These are phyloP conservation scores for Carex arenaria DNA, from an alignment of 202 grass and related monocot species.

Conservation along the genomic window DNA sequence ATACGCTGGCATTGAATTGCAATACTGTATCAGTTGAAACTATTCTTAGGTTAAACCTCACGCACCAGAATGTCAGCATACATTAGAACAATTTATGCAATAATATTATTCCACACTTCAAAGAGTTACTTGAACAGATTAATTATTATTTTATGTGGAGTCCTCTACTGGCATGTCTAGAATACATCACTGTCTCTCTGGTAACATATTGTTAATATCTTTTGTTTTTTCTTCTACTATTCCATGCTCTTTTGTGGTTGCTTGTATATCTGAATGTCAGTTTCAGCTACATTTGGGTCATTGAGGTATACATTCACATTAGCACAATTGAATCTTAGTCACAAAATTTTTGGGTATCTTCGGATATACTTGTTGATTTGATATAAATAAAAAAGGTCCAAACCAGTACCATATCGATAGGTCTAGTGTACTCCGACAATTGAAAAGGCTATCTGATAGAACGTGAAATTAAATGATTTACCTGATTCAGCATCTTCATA, in stretches of 20 bases:
- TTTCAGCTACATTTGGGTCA: neutral
- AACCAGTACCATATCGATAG: neutral
- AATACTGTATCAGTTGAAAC: slow-evolving; percentile 83
- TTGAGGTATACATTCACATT: neutral
- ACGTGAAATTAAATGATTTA: slow-evolving; percentile 38
- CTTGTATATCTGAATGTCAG: neutral
- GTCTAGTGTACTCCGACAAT: neutral
- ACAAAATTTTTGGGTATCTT: neutral
- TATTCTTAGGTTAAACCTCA: slow-evolving; percentile 32
- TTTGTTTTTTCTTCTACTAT: neutral
- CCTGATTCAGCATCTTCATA: slow-evolving; percentile 79
- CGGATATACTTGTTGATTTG: neutral
- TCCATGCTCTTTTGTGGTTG: neutral
- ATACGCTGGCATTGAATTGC: slow-evolving; percentile 82
- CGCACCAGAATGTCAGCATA: slow-evolving; percentile 12
- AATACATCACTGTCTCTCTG: neutral
- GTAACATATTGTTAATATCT: neutral
- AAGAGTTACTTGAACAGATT: slow-evolving; percentile 10
- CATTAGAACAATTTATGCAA: slow-evolving; percentile 7
- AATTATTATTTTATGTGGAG: neutral
- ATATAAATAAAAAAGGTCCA: neutral
- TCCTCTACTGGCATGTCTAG: neutral
- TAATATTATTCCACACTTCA: neutral
- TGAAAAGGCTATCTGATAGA: slow-evolving; percentile 24
- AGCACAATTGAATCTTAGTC: neutral